phyloP scores from a whole-genome alignment of 768 basidiomycete species.

The Naganishia vishniacii region DNA sequence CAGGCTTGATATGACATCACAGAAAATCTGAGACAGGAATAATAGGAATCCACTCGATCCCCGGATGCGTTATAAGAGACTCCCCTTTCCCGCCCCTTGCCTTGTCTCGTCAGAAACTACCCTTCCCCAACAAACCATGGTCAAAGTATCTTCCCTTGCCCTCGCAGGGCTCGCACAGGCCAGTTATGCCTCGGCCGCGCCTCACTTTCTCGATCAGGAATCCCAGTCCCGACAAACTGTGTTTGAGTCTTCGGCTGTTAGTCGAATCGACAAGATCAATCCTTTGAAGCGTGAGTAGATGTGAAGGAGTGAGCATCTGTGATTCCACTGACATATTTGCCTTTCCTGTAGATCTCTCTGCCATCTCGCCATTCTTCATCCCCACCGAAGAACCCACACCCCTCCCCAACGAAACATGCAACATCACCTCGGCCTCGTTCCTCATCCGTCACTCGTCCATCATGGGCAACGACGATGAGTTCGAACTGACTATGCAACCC shows the following conservation, averaged over 20 bases:
- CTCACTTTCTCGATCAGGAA: neutral
- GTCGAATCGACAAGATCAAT: constrained; percentile 30
- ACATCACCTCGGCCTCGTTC: constrained; percentile 43
- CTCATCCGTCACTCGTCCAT: constrained; percentile 50
- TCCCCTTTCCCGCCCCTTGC: no score
- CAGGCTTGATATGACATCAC: neutral
- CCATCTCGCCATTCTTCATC: constrained; percentile 48
- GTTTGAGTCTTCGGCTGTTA: neutral
- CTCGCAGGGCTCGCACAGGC: neutral
- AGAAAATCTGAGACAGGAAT: neutral
- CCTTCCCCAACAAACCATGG: neutral
- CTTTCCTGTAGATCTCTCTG: constrained; percentile 44
- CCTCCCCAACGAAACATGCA: constrained; percentile 41
- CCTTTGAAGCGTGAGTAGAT: constrained; percentile 36
- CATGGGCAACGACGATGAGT: constrained; percentile 50
- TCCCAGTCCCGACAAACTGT: neutral
- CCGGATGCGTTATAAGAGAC: neutral
- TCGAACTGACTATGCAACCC: constrained; percentile 47
- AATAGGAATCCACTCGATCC: no score
- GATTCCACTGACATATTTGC: no score
- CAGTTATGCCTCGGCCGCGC: neutral
- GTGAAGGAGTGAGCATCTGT: no score
- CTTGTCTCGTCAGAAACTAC: no score
- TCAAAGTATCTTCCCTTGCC: constrained; percentile 12
- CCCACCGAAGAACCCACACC: constrained; percentile 39